Base-by-base conservation (phyloP, 805 yeast species). In the Schwanniomyces pseudopolymorphus region DNA sequence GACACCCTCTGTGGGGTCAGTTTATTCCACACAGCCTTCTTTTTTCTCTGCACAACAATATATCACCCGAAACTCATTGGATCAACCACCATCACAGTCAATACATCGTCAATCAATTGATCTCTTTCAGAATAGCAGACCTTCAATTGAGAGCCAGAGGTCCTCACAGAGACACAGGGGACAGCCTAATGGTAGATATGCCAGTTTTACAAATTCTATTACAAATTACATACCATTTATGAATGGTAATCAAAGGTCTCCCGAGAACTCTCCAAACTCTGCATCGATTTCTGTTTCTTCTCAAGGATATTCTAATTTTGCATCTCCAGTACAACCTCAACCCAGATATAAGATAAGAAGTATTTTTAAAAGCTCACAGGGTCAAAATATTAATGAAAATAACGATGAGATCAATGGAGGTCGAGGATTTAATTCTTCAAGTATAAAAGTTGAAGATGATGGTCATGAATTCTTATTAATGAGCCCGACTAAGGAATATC, bases 11-110 rank as follows among this genome's bases (percentile, higher is more conserved):
- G 59, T 69, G 2, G 60, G 64, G 24, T 70, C 75, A 2, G 51
- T 70, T 13, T 76, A 72, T 47, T 70, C 74, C 35, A 60, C 69
- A 2, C 78, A 72, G 45, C 75, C 71, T 5, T 70, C 75, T 3
- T 72, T 70, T 47, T 69, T 72, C 49, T 67, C 73, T 1, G 77
- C 78, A 4, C 70, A 70, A 31, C 78, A 72, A 49, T 69, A 61
- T 55, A 54, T 72, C 35, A 54, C 65, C 3, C 57, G 76, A 24
- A 64, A 61, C 42, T 70, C 74, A 35, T 42, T 72, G 16, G 78
- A 72, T 20, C 71, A 66, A 44, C 56, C 66, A 3, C 65, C 67
- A 10, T 52, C 64, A 10, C 47, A 58, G 4, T 53, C 56, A 45
- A 54, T 57, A 22, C 58, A 60, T 36, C 51, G 75, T 5, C 63